These are phyloP conservation scores for Acrocalymma vagum DNA, from an alignment of 2,329 filamentous ascomycete genomes.

Conservation along the genomic window DNA sequence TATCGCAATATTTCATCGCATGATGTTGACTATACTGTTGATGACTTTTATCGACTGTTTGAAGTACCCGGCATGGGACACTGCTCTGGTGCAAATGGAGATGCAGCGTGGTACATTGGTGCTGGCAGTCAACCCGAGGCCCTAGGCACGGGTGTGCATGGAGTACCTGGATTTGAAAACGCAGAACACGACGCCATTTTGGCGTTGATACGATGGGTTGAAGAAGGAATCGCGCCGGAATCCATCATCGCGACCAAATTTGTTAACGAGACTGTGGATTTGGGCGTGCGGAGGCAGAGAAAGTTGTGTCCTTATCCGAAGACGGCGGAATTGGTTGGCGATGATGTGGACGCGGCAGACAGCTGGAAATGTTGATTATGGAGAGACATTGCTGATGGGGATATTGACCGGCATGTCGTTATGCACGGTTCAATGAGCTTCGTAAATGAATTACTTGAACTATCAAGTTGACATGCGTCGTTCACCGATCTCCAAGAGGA, in stretches of 20 bases:
- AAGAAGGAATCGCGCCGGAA: constrained; percentile 47
- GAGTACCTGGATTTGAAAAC: constrained; percentile 21
- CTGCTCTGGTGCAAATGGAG: constrained; percentile 37
- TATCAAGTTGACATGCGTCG: too few relatives aligned
- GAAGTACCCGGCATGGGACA: constrained; percentile 32
- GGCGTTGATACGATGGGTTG: constrained; percentile 52
- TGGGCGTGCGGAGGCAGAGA: constrained; percentile 11
- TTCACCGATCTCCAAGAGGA: too few relatives aligned
- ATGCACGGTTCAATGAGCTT: too few relatives aligned
- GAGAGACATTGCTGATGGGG: too few relatives aligned
- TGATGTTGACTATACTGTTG: constrained; percentile 4
- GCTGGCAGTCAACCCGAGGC: constrained; percentile 28
- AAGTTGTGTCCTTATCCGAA: constrained; percentile 24
- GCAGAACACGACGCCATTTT: constrained; percentile 50
- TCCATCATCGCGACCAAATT: constrained; percentile 18
- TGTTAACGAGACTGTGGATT: constrained; percentile 5
- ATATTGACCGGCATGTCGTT: too few relatives aligned
- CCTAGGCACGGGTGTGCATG: background rate
- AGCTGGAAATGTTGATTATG: constrained; percentile 36
- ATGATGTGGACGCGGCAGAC: constrained; percentile 12
- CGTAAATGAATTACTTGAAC: too few relatives aligned
- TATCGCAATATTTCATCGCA: constrained; percentile 5
- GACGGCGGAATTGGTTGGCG: constrained; percentile 17
- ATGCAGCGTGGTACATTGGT: constrained; percentile 51
- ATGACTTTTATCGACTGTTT: constrained; percentile 23